Evolutionary conservation across 2,329 filamentous ascomycete genomes (phyloP).

Genomic region (Metarhizium humberi): DNA sequence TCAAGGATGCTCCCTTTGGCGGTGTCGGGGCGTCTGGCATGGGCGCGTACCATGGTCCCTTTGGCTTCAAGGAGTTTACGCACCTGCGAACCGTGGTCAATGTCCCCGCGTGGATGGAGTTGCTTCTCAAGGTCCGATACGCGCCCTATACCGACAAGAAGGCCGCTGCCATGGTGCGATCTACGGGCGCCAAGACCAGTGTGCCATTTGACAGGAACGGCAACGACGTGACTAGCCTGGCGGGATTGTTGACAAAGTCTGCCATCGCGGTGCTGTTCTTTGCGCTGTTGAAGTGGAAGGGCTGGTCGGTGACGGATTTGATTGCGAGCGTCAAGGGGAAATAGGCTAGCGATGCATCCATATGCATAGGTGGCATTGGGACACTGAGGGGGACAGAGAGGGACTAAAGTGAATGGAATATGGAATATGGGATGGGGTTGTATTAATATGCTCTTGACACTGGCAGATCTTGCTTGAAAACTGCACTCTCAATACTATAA

Average conservation of each 20-base stretch:
- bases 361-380: too few relatives aligned
- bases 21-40: constrained; percentile 34
- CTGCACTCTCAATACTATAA: too few relatives aligned
- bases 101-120: constrained; percentile 10
- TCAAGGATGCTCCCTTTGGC: constrained; percentile 33
- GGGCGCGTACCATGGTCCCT: constrained; percentile 33
- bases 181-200: constrained; percentile 1
- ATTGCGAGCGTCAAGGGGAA: constrained; percentile 1
- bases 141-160: constrained; percentile 12
- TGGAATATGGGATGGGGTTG: too few relatives aligned
- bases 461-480: too few relatives aligned
- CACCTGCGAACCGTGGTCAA: constrained; percentile 15
- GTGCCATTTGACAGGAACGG: constrained; percentile 8
- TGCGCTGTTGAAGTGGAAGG: constrained; percentile 5
- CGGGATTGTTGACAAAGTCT: constrained; percentile 5
- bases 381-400: too few relatives aligned
- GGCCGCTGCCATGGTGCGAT: constrained; percentile 6
- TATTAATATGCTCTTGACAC: too few relatives aligned
- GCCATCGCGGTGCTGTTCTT: constrained; percentile 3
- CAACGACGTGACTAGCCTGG: constrained; percentile 1
- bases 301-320: constrained; percentile 2
- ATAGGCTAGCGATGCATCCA: neutral
- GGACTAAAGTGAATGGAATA: too few relatives aligned
- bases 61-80: constrained; percentile 27
- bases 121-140: constrained; percentile 11